phyloP scores from a whole-genome alignment of 371 early-diverging fungal genomes.

The Choanephora cucurbitarum region DNA sequence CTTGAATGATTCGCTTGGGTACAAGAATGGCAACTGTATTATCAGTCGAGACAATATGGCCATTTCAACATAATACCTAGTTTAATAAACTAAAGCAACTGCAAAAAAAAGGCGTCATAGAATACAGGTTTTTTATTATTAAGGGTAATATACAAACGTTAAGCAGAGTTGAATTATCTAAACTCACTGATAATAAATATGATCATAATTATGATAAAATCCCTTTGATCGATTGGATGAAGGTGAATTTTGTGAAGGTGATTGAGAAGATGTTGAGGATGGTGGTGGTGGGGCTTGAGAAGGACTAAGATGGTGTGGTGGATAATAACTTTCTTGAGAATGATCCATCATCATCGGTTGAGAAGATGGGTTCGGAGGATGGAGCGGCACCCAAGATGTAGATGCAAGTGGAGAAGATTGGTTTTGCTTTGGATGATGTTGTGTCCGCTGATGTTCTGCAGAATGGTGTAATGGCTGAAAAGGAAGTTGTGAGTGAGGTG shows the following conservation, averaged over 20 bases:
- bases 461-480: background rate
- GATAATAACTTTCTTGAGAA: background rate
- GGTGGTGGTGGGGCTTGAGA: background rate
- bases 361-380: background rate
- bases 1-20: slow-evolving; percentile 81
- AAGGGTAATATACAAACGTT: too few relatives aligned
- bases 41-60: slow-evolving; percentile 88
- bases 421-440: too few relatives aligned
- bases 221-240: background rate
- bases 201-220: background rate
- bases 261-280: background rate
- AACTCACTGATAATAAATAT: background rate
- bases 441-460: too few relatives aligned
- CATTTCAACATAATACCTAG: slow-evolving; percentile 44
- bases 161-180: too few relatives aligned
- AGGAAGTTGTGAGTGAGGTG: background rate
- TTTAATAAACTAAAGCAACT: too few relatives aligned
- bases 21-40: slow-evolving; percentile 85
- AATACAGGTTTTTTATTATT: too few relatives aligned
- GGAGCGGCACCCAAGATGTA: background rate
- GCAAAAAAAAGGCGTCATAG: too few relatives aligned
- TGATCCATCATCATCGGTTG: background rate
- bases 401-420: background rate
- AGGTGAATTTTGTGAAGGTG: background rate
- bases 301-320: background rate